These are phyloP conservation scores for Paramecium caudatum DNA, from an alignment of 73 alveolate species.

Conservation along the genomic window DNA sequence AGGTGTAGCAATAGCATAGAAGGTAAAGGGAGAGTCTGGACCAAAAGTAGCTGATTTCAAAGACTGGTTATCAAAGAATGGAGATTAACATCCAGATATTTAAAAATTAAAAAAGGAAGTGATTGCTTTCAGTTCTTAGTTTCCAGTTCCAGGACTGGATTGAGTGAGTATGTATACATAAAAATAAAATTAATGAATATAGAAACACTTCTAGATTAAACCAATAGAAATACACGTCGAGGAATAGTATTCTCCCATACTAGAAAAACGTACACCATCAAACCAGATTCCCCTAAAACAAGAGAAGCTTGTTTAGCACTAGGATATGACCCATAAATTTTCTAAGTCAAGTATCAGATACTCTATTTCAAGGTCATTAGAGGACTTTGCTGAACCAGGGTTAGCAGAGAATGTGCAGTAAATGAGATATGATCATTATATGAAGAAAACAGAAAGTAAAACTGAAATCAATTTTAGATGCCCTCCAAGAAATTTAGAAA, in stretches of 20 bases:
- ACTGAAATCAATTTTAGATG: slow-evolving; percentile 55
- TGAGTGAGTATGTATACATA: neutral
- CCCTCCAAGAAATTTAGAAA: neutral
- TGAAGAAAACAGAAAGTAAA: slow-evolving; percentile 56
- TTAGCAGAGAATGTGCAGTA: slow-evolving; percentile 35
- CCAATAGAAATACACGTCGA: slow-evolving; percentile 22
- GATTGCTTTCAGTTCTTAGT: slow-evolving; percentile 9
- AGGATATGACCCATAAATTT: slow-evolving; percentile 46
- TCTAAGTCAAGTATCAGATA: neutral
- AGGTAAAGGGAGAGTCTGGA: slow-evolving; percentile 48
- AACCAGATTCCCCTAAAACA: slow-evolving; percentile 56
- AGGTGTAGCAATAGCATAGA: slow-evolving; percentile 47
- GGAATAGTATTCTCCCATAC: neutral
- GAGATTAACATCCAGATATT: slow-evolving; percentile 22
- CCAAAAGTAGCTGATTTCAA: slow-evolving; percentile 50
- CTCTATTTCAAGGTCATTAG: neutral
- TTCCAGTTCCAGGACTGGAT: slow-evolving; percentile 68
- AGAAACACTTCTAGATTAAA: slow-evolving; percentile 3
- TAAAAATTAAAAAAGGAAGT: slow-evolving; percentile 42
- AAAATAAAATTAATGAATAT: neutral
- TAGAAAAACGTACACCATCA: neutral
- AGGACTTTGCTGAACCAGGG: slow-evolving; percentile 52
- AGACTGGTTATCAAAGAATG: slow-evolving; percentile 46
- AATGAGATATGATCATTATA: slow-evolving; percentile 49
- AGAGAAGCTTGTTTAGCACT: slow-evolving; percentile 57